Evolutionary conservation across 768 basidiomycete genomes (phyloP).

Genomic region (Auriculariales sp.): DNA sequence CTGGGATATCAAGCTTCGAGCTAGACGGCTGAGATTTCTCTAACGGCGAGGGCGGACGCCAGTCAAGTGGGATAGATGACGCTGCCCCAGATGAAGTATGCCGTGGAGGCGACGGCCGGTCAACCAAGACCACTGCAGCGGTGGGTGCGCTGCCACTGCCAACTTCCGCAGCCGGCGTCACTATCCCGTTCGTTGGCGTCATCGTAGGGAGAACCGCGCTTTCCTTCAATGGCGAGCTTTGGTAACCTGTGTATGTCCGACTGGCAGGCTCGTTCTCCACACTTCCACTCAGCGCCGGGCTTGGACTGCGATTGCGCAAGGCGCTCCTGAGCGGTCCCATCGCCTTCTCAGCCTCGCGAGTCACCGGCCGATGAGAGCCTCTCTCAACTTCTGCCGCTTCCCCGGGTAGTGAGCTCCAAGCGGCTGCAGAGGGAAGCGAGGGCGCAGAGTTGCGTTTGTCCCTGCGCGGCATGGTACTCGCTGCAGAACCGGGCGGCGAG

Average conservation of each 20-base stretch:
- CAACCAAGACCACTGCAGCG: neutral
- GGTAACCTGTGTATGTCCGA: neutral
- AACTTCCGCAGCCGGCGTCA: conserved; percentile 20
- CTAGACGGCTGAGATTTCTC: neutral
- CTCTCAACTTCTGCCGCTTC: conserved; percentile 15
- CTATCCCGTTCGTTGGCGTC: conserved; percentile 15
- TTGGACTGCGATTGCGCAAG: conserved; percentile 2
- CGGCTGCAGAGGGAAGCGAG: conserved; percentile 14
- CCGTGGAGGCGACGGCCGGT: neutral
- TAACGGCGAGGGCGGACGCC: neutral
- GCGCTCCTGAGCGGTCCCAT: conserved; percentile 7
- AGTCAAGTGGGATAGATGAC: conserved; percentile 2
- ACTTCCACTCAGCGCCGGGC: conserved; percentile 2
- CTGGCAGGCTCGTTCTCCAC: neutral
- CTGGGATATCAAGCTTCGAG: neutral
- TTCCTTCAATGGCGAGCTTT: neutral
- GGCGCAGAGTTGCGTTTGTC: conserved; percentile 1
- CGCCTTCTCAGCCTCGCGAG: neutral
- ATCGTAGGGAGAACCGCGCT: neutral
- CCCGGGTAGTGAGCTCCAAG: conserved; percentile 41
- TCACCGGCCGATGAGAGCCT: neutral
- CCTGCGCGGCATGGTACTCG: conserved; percentile 16
- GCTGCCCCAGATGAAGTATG: neutral
- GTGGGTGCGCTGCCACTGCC: neutral
- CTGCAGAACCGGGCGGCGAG: conserved; percentile 15